Base-by-base conservation (phyloP, 352 stramenopile genomes). In the Phytopythium montanum region DNA sequence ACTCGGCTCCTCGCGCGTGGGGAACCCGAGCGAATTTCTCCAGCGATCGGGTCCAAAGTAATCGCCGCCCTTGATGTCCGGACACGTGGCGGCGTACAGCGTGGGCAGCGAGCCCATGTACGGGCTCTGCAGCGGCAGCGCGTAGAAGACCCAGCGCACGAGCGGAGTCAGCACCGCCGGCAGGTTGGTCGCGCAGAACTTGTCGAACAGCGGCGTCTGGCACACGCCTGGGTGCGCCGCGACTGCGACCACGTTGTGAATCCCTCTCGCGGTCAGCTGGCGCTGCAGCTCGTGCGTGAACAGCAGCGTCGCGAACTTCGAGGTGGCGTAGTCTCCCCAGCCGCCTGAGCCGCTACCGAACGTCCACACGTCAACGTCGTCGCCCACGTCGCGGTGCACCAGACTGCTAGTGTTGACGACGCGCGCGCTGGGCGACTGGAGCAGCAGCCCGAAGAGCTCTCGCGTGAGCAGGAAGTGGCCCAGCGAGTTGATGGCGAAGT, bases 401-500 rank as follows among this genome's bases (percentile, higher is more conserved):
- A 76, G 41, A 52, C 72, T 85, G 25, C 67, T 74, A 5, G 81
- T 62, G 19, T 68, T 79, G 45, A 85, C 65, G 13, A 88, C 65
- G 26, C 72, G 68, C 29, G 76, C 66, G 18, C 49, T 55, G 12
- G 60, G 63, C 0, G 53, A 62, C 2, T 46, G 36, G 1, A 62
- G 48, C 9, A 86, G 64, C 55, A 76, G 34, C 26, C 69, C 62
- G 42, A 78, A 69, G 21, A 85, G 49, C 58, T 82, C 56, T 21
- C 41, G 61, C 7, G 77, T 87, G 19, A 87, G 63, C 48, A 68
- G 70, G 62, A 86, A 85, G 42, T 87, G 72, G 16, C 76, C 75
- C 5, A 87, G 49, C 50, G 77, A 61, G 60, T 87, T 85, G 60
- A 77, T 72, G 23, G 63, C 72, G 58, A 87, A 87, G 0, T 72